A percentile compares a stretch with the other conserved stretches of the same genome.
phyloP scores from a whole-genome alignment of 495 filamentous ascomycete species.

The Penicillium angulare region DNA sequence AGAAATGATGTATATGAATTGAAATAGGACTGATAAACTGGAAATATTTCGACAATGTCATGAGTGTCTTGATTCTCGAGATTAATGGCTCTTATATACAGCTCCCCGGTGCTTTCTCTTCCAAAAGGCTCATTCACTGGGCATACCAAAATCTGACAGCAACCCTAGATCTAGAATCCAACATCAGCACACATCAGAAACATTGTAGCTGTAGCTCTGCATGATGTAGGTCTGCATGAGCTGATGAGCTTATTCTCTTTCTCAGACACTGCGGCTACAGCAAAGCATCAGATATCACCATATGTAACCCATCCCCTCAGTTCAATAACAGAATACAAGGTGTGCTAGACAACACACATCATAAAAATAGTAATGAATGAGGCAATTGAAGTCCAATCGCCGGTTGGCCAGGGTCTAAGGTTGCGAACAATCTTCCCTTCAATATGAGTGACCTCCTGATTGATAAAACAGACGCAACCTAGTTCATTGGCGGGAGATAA shows the following conservation, averaged over 20 bases:
- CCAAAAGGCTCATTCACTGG: background rate
- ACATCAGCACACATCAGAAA: background rate
- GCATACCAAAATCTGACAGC: background rate
- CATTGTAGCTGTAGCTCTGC: slow-evolving; percentile 1
- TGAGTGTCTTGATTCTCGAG: background rate
- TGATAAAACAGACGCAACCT: background rate
- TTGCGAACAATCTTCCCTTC: background rate
- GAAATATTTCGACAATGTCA: background rate
- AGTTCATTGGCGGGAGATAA: slow-evolving; percentile 2
- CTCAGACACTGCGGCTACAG: background rate
- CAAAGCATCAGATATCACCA: background rate
- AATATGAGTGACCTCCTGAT: background rate
- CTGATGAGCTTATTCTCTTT: background rate
- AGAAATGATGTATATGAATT: background rate
- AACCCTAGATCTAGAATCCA: background rate
- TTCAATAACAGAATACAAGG: background rate
- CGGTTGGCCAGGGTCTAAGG: background rate
- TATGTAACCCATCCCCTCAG: slow-evolving; percentile 2
- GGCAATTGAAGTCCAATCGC: background rate
- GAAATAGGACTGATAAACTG: too few species aligned
- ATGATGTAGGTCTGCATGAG: too few species aligned
- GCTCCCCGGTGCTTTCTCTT: background rate
- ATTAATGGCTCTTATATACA: background rate
- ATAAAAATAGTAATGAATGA: slow-evolving; percentile 4
- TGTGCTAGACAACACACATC: background rate